Evolutionary conservation across 1,139 yeast species (phyloP), one percentile per base, ranked within the genome.

Genomic region (Candida tetrigidarum): DNA sequence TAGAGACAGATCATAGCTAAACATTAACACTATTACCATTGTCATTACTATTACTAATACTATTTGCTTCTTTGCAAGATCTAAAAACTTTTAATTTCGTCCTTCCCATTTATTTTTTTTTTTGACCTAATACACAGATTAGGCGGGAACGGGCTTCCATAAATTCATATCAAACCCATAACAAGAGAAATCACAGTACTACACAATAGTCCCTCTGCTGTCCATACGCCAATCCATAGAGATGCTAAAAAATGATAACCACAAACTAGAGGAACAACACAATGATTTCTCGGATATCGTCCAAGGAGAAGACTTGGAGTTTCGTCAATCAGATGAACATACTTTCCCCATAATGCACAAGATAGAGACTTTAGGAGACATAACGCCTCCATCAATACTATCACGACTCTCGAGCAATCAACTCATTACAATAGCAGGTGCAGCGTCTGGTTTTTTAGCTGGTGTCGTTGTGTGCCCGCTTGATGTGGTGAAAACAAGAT

Each of bases 381-480:
- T 59, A 33, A 41, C 52, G 7, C 64, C 69, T 5, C 65, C 69
- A 4, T 39, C 45, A 3, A 44, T 62, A 20, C 44, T 70, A 18
- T 41, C 61, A 4, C 56, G 54, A 18, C 50, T 64, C 23, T 59
- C 71, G 3, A 58, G 67, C 8, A 61, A 62, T 42, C 78, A 74
- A 54, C 54, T 74, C 34, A 69, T 73, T 12, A 71, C 78, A 37
- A 39, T 70, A 16, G 65, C 77, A 5, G 78, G 77, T 3, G 78
- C 78, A 2, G 71, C 74, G 3, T 68, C 78, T 3, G 80, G 79
- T 10, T 72, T 74, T 47, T 54, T 74, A 22, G 76, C 79, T 0
- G 80, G 80, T 2, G 67, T 74, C 4, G 69, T 71, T 10, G 79
- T 74, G 2, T 74, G 79, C 51, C 80, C 80, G 1, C 58, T 74